Percentiles rank a stretch among this genome's conserved stretches.
These are phyloP conservation scores for Bruguiera gymnorhiza DNA, from an alignment of 345 rosid species.

Conservation along the genomic window DNA sequence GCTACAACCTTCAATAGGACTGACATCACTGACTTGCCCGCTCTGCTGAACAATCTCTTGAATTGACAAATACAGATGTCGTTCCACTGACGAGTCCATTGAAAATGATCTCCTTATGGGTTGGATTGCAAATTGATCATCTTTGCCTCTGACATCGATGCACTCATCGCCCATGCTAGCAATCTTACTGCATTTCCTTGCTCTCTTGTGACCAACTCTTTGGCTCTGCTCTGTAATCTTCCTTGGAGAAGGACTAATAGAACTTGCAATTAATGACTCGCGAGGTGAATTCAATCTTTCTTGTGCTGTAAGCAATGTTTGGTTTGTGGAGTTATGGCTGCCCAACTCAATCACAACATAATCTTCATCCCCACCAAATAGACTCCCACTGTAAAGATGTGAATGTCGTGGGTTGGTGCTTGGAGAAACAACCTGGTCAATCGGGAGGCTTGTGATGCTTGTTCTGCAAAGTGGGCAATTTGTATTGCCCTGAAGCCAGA, in stretches of 20 bases:
- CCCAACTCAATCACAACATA: constrained; percentile 73
- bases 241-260: constrained; percentile 35
- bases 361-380: constrained; percentile 49
- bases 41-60: constrained; percentile 56
- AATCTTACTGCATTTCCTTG: constrained; percentile 42
- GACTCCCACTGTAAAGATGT: constrained; percentile 20
- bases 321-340: constrained; percentile 20
- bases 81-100: constrained; percentile 75
- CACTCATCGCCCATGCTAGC: constrained; percentile 91
- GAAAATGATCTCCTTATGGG: constrained; percentile 85
- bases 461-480: constrained; percentile 90
- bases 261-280: constrained; percentile 13
- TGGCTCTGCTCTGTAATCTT: constrained; percentile 39
- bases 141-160: constrained; percentile 58
- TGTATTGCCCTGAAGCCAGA: constrained; percentile 88
- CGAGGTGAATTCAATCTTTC: constrained; percentile 41
- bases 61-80: constrained; percentile 48
- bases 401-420: constrained; percentile 49
- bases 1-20: constrained; percentile 44
- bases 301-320: constrained; percentile 38
- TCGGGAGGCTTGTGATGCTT: constrained; percentile 32
- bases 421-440: constrained; percentile 37
- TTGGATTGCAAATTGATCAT: constrained; percentile 53
- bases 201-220: constrained; percentile 25
- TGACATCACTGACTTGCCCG: constrained; percentile 34